These are phyloP conservation scores for Nakazawaea anatomiae DNA, from an alignment of 805 yeast species.

Conservation along the genomic window DNA sequence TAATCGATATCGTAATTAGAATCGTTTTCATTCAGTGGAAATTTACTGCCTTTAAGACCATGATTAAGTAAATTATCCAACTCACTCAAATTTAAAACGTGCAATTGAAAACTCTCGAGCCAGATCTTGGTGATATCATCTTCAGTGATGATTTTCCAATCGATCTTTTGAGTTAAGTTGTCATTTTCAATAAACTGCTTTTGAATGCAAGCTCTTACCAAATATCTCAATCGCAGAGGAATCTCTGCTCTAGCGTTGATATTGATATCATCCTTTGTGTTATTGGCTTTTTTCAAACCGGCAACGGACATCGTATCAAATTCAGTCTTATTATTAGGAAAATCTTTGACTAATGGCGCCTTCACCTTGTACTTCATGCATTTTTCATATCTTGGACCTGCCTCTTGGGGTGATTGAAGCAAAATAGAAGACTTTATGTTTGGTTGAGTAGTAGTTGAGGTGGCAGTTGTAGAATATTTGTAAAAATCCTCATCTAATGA, in stretches of 20 bases:
- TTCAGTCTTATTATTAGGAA: constrained; percentile 36
- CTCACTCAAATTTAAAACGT: constrained; percentile 44
- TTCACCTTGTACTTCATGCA: constrained; percentile 39
- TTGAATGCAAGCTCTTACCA: constrained; percentile 54
- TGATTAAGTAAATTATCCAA: constrained; percentile 34
- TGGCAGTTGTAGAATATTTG: neutral
- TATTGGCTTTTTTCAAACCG: constrained; percentile 13
- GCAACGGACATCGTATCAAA: constrained; percentile 21
- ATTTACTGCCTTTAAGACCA: neutral
- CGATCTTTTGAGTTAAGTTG: constrained; percentile 16
- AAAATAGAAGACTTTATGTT: constrained; percentile 1
- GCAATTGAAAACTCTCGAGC: constrained; percentile 49
- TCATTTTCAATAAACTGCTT: constrained; percentile 40
- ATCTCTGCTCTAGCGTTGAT: constrained; percentile 30
- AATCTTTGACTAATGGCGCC: constrained; percentile 43
- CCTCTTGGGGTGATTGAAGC: constrained; percentile 31
- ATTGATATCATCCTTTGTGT: constrained; percentile 6
- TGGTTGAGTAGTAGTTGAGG: neutral
- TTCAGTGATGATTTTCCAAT: constrained; percentile 62
- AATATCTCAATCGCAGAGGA: constrained; percentile 47
- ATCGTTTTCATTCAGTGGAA: constrained; percentile 17
- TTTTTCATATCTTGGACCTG: constrained; percentile 45
- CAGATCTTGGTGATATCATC: constrained; percentile 47
- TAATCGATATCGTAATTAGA: neutral
- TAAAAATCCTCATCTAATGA: constrained; percentile 10